Conservation (phyloP, 139 green algal species). For the Nannochloris sp. region DNA sequence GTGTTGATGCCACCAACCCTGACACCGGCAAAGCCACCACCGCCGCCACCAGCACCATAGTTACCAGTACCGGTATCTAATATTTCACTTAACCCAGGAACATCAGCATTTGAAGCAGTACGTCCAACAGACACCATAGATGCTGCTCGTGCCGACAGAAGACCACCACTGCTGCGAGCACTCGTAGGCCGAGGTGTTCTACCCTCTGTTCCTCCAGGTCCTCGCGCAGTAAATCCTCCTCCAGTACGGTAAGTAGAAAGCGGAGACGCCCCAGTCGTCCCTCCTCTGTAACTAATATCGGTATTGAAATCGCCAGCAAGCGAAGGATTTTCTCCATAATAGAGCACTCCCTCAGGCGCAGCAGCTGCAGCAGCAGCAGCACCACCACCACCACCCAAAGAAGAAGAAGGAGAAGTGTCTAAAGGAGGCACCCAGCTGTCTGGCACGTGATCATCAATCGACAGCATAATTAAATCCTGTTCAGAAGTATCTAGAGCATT, state of each 20-base stretch:
- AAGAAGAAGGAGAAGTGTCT: too few relatives aligned
- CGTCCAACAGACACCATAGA: conserved; percentile 9
- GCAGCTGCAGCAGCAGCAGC: too few relatives aligned
- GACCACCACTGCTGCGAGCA: neutral
- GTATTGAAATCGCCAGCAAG: neutral
- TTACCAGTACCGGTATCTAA: neutral
- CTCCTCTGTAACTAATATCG: neutral
- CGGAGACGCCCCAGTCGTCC: neutral
- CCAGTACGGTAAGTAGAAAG: too few relatives aligned
- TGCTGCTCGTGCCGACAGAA: neutral
- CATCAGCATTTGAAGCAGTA: conserved; percentile 2
- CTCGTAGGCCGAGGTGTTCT: neutral
- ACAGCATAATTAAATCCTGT: neutral
- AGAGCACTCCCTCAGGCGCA: too few relatives aligned
- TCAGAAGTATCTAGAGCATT: too few relatives aligned
- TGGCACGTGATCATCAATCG: conserved; percentile 12
- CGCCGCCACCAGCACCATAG: neutral
- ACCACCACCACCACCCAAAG: too few relatives aligned
- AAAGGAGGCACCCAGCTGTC: conserved; percentile 17
- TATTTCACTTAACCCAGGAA: conserved; percentile 22
- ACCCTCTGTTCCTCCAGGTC: neutral
- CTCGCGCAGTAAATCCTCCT: neutral
- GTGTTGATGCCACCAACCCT: neutral
- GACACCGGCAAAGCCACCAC: too few relatives aligned
- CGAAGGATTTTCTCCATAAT: neutral